Percentiles rank a stretch among this genome's conserved stretches.
Evolutionary conservation across 345 rosid genomes (phyloP).

Genomic region (Excoecaria cochinchinensis): DNA sequence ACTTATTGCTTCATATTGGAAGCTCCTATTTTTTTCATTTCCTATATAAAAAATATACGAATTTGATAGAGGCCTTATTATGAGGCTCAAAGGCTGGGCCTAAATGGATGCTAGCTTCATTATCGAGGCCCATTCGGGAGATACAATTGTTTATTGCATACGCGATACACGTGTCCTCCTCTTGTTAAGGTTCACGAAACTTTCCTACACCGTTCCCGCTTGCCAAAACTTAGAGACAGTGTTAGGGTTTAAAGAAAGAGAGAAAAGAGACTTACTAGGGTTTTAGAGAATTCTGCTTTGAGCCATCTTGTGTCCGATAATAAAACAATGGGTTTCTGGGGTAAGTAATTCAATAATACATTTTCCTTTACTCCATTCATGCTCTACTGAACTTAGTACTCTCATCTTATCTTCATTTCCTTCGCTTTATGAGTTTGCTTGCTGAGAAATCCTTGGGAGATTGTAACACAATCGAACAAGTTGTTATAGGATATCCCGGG

Average conservation of each 20-base stretch:
- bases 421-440: not conserved
- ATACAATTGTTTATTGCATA: not conserved
- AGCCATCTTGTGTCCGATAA: not conserved
- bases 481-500: not conserved
- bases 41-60: too few species aligned
- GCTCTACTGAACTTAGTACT: not conserved
- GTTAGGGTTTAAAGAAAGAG: slow-evolving; percentile 10
- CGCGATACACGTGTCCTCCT: slow-evolving; percentile 6
- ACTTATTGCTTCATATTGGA: too few species aligned
- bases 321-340: slow-evolving; percentile 14
- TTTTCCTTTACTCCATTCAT: not conserved
- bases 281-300: not conserved
- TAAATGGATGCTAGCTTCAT: too few species aligned
- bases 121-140: too few species aligned
- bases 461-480: not conserved
- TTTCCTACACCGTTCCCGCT: not conserved
- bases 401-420: not conserved
- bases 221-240: not conserved
- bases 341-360: not conserved
- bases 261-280: not conserved
- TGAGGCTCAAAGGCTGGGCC: too few species aligned
- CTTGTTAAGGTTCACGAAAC: not conserved
- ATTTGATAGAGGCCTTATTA: too few species aligned
- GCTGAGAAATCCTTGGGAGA: not conserved
- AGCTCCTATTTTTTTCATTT: too few species aligned